These are phyloP conservation scores for Sechiopsis laciniata DNA, from an alignment of 306 rosid species.

Conservation along the genomic window DNA sequence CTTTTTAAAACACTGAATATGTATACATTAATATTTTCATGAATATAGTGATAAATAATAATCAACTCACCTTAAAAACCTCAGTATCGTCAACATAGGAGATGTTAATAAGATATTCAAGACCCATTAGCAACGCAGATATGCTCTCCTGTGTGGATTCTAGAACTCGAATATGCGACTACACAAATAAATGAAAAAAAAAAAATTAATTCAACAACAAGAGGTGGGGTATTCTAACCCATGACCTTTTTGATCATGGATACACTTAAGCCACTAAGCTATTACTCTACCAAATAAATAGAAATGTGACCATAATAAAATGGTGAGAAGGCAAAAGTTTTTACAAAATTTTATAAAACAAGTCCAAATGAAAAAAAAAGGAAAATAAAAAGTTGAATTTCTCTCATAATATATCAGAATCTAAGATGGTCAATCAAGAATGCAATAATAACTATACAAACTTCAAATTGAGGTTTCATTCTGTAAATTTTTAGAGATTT, in stretches of 20 bases:
- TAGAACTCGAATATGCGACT: constrained; percentile 77
- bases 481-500: neutral
- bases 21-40: neutral
- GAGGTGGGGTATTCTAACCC: too few species aligned
- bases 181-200: constrained; percentile 15
- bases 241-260: too few species aligned
- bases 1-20: too few species aligned
- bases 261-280: too few species aligned
- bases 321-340: neutral
- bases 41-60: neutral
- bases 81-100: constrained; percentile 94
- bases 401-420: neutral
- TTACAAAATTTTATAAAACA: neutral
- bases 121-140: constrained; percentile 70
- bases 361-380: neutral
- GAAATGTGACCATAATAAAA: constrained; percentile 4
- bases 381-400: neutral
- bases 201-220: neutral
- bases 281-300: constrained; percentile 20
- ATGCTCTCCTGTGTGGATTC: constrained; percentile 73
- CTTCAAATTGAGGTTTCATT: neutral
- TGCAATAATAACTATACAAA: neutral
- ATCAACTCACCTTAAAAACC: constrained; percentile 71
- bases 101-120: constrained; percentile 87
- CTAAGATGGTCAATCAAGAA: neutral